Evolutionary conservation across 768 basidiomycete species (phyloP).

Genomic region (Tulasnella calospora): DNA sequence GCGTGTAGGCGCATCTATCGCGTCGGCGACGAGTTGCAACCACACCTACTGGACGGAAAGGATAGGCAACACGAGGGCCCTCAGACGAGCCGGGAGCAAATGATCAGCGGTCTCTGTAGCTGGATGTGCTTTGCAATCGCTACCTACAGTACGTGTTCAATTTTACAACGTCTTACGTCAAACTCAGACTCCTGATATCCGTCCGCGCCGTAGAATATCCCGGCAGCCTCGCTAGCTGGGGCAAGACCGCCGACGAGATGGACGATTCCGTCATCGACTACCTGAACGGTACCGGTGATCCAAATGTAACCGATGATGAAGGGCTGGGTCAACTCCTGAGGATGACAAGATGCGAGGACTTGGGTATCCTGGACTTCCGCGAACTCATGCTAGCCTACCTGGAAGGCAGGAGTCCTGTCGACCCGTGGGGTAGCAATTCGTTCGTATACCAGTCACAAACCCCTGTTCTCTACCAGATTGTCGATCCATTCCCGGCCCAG

Average conservation of each 20-base stretch:
- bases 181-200: background rate
- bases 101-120: slow-evolving; percentile 26
- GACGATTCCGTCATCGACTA: slow-evolving; percentile 17
- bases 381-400: background rate
- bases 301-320: slow-evolving; percentile 13
- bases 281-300: slow-evolving; percentile 18
- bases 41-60: slow-evolving; percentile 32
- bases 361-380: slow-evolving; percentile 16
- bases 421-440: background rate
- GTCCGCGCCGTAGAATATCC: background rate
- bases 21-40: slow-evolving; percentile 59
- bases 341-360: slow-evolving; percentile 19
- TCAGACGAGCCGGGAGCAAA: slow-evolving; percentile 18
- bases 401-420: slow-evolving; percentile 9
- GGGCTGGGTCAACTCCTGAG: slow-evolving; percentile 20
- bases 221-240: slow-evolving; percentile 16
- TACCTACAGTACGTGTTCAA: slow-evolving; percentile 4
- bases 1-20: slow-evolving; percentile 68
- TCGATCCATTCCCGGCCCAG: background rate
- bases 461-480: slow-evolving; percentile 10
- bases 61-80: slow-evolving; percentile 17
- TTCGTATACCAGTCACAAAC: slow-evolving; percentile 1
- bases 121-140: slow-evolving; percentile 25
- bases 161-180: background rate
- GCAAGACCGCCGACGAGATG: background rate